A percentile compares a stretch with the other conserved stretches of the same genome.
Conservation (phyloP, 2,329 filamentous ascomycete genomes). For the Fusarium papillatum region DNA sequence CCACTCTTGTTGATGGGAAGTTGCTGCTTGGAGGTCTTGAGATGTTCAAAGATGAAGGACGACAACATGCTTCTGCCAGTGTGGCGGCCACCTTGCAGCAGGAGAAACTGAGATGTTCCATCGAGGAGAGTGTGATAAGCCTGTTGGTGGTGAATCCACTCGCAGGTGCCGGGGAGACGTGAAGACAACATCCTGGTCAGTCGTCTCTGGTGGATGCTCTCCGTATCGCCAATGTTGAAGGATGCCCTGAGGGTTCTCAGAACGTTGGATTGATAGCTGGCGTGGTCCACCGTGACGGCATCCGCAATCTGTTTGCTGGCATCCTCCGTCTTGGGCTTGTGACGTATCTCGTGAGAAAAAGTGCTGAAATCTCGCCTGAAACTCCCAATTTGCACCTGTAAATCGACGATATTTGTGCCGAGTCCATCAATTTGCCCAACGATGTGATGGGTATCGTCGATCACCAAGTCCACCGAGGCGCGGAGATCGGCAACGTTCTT, state of each 20-base stretch:
- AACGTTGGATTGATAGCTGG: background rate
- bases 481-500: background rate
- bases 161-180: background rate
- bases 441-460: background rate
- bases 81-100: background rate
- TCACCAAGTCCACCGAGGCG: background rate
- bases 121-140: background rate
- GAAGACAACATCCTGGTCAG: background rate
- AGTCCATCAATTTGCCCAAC: background rate
- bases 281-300: background rate
- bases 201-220: background rate
- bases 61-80: background rate
- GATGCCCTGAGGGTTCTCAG: background rate
- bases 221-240: background rate
- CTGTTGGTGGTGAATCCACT: background rate
- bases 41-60: background rate
- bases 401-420: background rate
- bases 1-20: background rate
- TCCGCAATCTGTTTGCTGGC: background rate
- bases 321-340: background rate
- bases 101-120: background rate
- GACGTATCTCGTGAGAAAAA: background rate
- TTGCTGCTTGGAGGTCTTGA: background rate
- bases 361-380: background rate
- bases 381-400: background rate